phyloP scores from a whole-genome alignment of 75 land plant genomes.

The Pinus albicaulis region DNA sequence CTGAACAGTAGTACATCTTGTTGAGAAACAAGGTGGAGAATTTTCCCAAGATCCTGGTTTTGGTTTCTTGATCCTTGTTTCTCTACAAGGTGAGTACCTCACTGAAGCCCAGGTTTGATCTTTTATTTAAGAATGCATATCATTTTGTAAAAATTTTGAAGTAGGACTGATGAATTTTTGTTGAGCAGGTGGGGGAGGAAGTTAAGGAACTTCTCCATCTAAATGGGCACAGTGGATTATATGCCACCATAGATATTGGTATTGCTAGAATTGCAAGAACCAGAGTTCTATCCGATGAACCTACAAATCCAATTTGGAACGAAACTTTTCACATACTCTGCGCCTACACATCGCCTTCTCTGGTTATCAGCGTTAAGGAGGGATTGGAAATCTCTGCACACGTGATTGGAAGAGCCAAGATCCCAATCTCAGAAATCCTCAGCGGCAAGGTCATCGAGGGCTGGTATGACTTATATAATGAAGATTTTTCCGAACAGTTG shows the following conservation, averaged over 20 bases:
- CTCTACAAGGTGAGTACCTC: no score
- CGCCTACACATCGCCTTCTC: slow-evolving; percentile 30
- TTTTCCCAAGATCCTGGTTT: no score
- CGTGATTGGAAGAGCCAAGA: slow-evolving; percentile 40
- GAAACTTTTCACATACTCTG: slow-evolving; percentile 47
- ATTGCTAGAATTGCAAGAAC: slow-evolving; percentile 48
- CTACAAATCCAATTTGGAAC: slow-evolving; percentile 45
- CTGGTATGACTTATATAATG: slow-evolving; percentile 33
- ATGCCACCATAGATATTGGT: slow-evolving; percentile 61
- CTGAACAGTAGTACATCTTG: no score
- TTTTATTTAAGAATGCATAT: no score
- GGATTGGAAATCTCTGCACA: slow-evolving; percentile 27
- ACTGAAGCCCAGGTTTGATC: no score
- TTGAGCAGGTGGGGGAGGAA: no score
- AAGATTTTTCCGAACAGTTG: slow-evolving; percentile 16
- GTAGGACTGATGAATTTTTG: no score
- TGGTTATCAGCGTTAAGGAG: slow-evolving; percentile 49
- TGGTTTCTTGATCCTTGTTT: no score
- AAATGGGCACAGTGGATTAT: slow-evolving; percentile 26
- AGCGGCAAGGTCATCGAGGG: slow-evolving; percentile 17
- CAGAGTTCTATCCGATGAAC: slow-evolving; percentile 19
- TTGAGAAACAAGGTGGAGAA: no score
- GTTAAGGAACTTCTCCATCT: no score
- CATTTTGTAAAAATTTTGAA: no score
- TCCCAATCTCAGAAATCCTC: slow-evolving; percentile 28